phyloP scores from a whole-genome alignment of 352 stramenopile species.

The Pythium folliculosum region DNA sequence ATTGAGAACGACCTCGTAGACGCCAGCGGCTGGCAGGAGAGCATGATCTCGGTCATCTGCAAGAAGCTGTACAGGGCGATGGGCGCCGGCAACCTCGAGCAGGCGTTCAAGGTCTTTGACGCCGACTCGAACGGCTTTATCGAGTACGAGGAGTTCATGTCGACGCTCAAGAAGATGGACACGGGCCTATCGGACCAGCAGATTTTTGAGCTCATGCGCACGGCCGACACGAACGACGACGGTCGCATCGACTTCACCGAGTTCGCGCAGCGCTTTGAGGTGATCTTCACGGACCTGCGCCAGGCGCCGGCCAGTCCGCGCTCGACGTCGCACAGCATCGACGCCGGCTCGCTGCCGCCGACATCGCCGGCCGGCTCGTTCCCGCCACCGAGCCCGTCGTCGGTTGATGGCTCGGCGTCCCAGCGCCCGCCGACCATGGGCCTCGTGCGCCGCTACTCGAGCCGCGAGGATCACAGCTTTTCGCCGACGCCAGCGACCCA shows the following conservation, averaged over 20 bases:
- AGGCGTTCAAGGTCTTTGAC: conserved; percentile 92
- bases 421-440: conserved; percentile 28
- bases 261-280: conserved; percentile 90
- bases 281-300: conserved; percentile 87
- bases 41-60: conserved; percentile 90
- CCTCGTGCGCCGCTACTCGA: conserved; percentile 59
- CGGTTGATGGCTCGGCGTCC: conserved; percentile 16
- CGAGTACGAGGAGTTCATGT: conserved; percentile 94
- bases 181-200: conserved; percentile 90
- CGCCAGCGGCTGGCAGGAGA: conserved; percentile 88
- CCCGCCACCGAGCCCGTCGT: conserved; percentile 28
- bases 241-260: conserved; percentile 91
- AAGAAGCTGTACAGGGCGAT: conserved; percentile 92
- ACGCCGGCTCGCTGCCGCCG: conserved; percentile 18
- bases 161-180: conserved; percentile 90
- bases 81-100: conserved; percentile 86
- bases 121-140: conserved; percentile 89
- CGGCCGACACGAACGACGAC: conserved; percentile 91
- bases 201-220: conserved; percentile 93
- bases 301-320: conserved; percentile 34
- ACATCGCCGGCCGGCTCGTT: background rate
- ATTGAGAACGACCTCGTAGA: conserved; percentile 90
- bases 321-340: conserved; percentile 22
- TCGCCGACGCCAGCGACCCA: conserved; percentile 52
- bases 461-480: conserved; percentile 62